phyloP scores from a whole-genome alignment of 1,139 yeast genomes.

The Scheffersomyces illinoinensis region DNA sequence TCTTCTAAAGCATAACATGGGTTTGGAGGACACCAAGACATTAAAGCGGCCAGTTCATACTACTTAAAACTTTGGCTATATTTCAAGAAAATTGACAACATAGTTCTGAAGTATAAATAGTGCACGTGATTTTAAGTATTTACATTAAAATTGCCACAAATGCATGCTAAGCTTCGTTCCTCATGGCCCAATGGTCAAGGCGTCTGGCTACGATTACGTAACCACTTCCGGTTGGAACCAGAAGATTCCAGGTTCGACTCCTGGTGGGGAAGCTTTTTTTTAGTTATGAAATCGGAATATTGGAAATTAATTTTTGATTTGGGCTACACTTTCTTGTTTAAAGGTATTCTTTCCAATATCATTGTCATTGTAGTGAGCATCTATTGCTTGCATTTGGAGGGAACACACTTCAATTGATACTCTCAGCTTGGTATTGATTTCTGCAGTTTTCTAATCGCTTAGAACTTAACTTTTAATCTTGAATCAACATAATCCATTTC shows the following conservation, averaged over 20 bases:
- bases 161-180: constrained; percentile 51
- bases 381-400: no score
- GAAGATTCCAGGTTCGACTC: constrained; percentile 95
- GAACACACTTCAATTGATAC: neutral
- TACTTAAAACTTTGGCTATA: no score
- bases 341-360: neutral
- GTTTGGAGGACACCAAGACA: no score
- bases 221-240: constrained; percentile 63
- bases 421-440: neutral
- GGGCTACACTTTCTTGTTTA: neutral
- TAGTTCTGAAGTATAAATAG: no score
- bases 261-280: constrained; percentile 83
- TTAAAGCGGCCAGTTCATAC: no score
- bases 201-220: constrained; percentile 80
- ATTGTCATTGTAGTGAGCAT: neutral
- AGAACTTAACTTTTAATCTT: neutral
- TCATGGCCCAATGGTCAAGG: constrained; percentile 94
- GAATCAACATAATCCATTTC: neutral
- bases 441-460: neutral
- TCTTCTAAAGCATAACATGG: no score
- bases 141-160: neutral
- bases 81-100: no score
- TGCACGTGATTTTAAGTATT: neutral
- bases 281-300: constrained; percentile 8
- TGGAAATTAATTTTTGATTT: no score